These are phyloP conservation scores for Leccinum longicurvipes DNA, from an alignment of 768 basidiomycete genomes.

Conservation along the genomic window DNA sequence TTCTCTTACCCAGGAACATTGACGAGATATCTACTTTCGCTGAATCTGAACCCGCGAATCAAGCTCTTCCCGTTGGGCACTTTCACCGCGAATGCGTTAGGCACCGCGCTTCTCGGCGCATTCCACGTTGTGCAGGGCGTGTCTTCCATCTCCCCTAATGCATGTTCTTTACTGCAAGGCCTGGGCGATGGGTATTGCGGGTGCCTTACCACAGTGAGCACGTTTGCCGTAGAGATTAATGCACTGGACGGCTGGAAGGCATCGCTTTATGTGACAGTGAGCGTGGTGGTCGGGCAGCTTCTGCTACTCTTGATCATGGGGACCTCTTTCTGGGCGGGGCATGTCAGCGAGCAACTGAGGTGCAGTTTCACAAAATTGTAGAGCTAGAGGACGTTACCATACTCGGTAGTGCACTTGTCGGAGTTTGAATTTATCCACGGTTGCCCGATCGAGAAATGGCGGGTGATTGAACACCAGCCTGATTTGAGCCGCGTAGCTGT, in stretches of 20 bases:
- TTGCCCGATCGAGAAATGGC: slow-evolving; percentile 27
- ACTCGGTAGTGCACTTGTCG: slow-evolving; percentile 15
- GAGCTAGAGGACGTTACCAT: no score
- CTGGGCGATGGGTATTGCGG: slow-evolving; percentile 92
- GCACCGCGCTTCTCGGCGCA: slow-evolving; percentile 78
- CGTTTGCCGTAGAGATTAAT: slow-evolving; percentile 79
- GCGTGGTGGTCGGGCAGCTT: slow-evolving; percentile 68
- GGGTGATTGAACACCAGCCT: slow-evolving; percentile 18
- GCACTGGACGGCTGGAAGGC: slow-evolving; percentile 55
- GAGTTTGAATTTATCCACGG: slow-evolving; percentile 27
- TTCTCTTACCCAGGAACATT: slow-evolving; percentile 89
- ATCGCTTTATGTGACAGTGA: slow-evolving; percentile 64
- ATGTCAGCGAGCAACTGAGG: slow-evolving; percentile 42
- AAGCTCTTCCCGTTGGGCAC: slow-evolving; percentile 75
- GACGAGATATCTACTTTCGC: slow-evolving; percentile 75
- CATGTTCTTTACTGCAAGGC: slow-evolving; percentile 77
- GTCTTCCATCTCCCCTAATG: slow-evolving; percentile 40
- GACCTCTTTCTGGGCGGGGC: slow-evolving; percentile 52
- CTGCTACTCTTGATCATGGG: slow-evolving; percentile 73
- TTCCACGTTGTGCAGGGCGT: slow-evolving; percentile 68
- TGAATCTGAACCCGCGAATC: slow-evolving; percentile 62
- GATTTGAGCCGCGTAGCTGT: slow-evolving; percentile 24
- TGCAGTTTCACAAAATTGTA: slow-evolving; percentile 41
- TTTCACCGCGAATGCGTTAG: slow-evolving; percentile 67
- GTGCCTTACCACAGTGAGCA: slow-evolving; percentile 91